phyloP scores from a whole-genome alignment of 2,329 filamentous ascomycete species.

The Diplodia corticola region DNA sequence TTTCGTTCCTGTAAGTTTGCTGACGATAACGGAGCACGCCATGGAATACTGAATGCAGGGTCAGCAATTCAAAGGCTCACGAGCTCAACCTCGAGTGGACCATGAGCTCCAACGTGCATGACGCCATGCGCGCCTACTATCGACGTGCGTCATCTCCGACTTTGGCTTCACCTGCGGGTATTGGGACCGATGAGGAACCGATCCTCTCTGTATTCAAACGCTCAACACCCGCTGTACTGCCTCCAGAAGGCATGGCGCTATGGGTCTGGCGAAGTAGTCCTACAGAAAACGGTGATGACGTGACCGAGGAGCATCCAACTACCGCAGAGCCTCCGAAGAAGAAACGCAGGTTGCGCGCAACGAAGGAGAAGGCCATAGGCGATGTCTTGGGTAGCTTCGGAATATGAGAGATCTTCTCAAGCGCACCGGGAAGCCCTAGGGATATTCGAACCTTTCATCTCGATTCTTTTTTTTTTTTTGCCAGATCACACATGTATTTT shows the following conservation, averaged over 20 bases:
- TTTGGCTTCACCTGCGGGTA: background rate
- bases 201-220: background rate
- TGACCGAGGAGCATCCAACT: background rate
- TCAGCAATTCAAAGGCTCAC: background rate
- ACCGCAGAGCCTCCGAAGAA: background rate
- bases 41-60: background rate
- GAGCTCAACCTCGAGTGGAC: background rate
- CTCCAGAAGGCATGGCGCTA: background rate
- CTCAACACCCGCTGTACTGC: background rate
- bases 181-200: background rate
- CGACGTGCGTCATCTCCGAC: background rate
- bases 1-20: background rate
- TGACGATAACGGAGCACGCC: background rate
- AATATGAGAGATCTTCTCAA: background rate
- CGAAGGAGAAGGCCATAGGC: background rate
- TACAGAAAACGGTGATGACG: no score
- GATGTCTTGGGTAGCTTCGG: background rate
- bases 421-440: background rate
- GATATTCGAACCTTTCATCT: no score
- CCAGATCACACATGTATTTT: background rate
- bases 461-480: no score
- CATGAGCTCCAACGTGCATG: background rate
- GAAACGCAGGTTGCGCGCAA: conserved; percentile 5
- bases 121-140: conserved; percentile 7
- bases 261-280: background rate